Evolutionary conservation across 805 yeast genomes (phyloP).

Genomic region (Candida dajiaensis): DNA sequence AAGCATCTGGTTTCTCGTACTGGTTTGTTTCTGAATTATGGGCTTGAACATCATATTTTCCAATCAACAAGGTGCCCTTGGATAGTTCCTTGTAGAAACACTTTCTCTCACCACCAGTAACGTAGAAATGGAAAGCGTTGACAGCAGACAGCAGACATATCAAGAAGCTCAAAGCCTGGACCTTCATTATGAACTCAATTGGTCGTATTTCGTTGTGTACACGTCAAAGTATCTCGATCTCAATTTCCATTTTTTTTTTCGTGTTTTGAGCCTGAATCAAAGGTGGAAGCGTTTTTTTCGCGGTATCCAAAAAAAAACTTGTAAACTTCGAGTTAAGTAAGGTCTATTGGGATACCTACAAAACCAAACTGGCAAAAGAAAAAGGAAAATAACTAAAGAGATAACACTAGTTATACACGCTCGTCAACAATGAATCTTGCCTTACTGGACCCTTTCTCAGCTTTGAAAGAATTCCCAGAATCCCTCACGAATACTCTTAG

Average conservation of each 20-base stretch:
- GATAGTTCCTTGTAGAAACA: conserved; percentile 85
- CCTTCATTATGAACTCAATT: neutral
- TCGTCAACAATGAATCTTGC: conserved; percentile 58
- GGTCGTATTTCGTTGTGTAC: neutral
- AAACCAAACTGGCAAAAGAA: too few relatives aligned
- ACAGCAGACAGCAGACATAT: neutral
- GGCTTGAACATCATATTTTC: conserved; percentile 67
- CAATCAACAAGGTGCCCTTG: conserved; percentile 73
- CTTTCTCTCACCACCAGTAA: conserved; percentile 65
- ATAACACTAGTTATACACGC: neutral
- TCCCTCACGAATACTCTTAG: conserved; percentile 64
- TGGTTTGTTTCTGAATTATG: conserved; percentile 15
- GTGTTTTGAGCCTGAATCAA: neutral
- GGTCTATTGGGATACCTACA: too few relatives aligned
- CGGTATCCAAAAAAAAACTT: too few relatives aligned
- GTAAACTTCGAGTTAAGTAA: too few relatives aligned
- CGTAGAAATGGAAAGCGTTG: conserved; percentile 59
- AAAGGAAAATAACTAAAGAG: too few relatives aligned
- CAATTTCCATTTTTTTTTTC: neutral
- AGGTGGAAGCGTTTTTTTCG: neutral
- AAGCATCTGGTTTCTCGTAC: neutral
- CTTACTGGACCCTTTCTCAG: conserved; percentile 83
- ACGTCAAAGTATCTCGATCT: neutral
- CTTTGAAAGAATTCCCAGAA: conserved; percentile 89
- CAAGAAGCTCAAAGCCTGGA: neutral